Evolutionary conservation across 2,329 filamentous ascomycete genomes (phyloP).

Genomic region (Pezicula radicicola): DNA sequence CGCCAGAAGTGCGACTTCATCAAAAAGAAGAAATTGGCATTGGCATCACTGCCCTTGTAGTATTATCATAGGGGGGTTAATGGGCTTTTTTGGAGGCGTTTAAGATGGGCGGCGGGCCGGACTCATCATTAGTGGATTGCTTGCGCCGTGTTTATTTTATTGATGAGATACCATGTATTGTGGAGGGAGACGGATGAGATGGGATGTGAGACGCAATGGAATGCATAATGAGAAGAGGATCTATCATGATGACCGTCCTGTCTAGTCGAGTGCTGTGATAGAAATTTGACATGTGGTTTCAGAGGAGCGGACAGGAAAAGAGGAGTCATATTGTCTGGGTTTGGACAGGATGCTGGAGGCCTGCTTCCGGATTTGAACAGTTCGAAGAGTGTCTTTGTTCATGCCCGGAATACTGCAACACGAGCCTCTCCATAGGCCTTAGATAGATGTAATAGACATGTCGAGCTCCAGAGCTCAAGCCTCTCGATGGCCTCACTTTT

Average conservation of each 20-base stretch:
- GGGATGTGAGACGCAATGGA: not conserved
- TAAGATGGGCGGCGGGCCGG: too few relatives aligned
- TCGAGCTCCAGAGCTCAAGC: not conserved
- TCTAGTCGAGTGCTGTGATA: too few relatives aligned
- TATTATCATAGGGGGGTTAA: not conserved
- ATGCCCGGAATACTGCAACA: too few relatives aligned
- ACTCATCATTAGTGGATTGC: not conserved
- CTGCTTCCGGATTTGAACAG: too few relatives aligned
- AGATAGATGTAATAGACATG: not conserved
- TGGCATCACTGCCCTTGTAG: slow-evolving; percentile 4
- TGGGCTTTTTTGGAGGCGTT: not conserved
- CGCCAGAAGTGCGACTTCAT: not conserved
- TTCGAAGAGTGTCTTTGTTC: too few relatives aligned
- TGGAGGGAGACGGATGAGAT: not conserved
- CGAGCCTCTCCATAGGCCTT: too few relatives aligned
- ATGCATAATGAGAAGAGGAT: not conserved
- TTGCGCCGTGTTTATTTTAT: not conserved
- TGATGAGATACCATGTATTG: not conserved
- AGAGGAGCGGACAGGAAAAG: too few relatives aligned
- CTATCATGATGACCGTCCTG: not conserved
- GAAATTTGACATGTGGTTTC: too few relatives aligned
- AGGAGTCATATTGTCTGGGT: too few relatives aligned
- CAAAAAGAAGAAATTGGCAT: slow-evolving; percentile 2
- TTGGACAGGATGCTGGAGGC: too few relatives aligned
- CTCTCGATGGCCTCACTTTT: not conserved